Base-by-base conservation (phyloP, 2,329 filamentous ascomycete species). In the Exophiala alcalophila region DNA sequence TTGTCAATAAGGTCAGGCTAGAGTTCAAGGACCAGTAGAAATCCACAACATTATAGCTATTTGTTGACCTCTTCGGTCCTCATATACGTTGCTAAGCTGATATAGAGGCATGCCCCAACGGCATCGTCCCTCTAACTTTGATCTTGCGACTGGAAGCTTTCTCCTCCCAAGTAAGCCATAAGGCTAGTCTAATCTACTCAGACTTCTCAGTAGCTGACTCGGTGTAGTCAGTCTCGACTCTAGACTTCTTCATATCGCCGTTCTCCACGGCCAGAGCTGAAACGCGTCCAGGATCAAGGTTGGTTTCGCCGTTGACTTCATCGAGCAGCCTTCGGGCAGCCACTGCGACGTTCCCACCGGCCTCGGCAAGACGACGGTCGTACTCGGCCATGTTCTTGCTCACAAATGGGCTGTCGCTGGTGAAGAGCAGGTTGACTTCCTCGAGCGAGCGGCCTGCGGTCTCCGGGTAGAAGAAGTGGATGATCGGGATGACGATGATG, bases 381-480 rank as follows among this genome's bases (percentile, higher is more conserved):
- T 61, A 61, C 40, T 58, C 58, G 11, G 41, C 47, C 59, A 61
- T 61, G 46, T 62, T 62, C 40, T 56, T 52, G 41, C 54, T 57
- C 32, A 61, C 60, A 14, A 61, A 48, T 3, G 53, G 47, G 44
- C 46, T 54, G 39, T 61, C 53, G 40, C 53, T 68, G 44, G 67
- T 64, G 44, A 68, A 69, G 44, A 69, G 67, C 5, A 69, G 50
- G 52, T 68, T 65, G 38, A 70, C 66, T 50, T 70, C 66, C 44
- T 71, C 68, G 16, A 71, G 57, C 33, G 61, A 64, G 32, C 65
- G 63, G 40, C 65, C 66, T 16, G 65, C 65, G 2, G 72, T 72
- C 57, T 74, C 72, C 0, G 71, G 70, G 56, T 78, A 73, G 64
- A 76, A 73, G 64, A 77, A 71, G 59, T 67, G 73, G 57, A 74